These are phyloP conservation scores for Noccaea caerulescens DNA, from an alignment of 345 rosid species.

Conservation along the genomic window DNA sequence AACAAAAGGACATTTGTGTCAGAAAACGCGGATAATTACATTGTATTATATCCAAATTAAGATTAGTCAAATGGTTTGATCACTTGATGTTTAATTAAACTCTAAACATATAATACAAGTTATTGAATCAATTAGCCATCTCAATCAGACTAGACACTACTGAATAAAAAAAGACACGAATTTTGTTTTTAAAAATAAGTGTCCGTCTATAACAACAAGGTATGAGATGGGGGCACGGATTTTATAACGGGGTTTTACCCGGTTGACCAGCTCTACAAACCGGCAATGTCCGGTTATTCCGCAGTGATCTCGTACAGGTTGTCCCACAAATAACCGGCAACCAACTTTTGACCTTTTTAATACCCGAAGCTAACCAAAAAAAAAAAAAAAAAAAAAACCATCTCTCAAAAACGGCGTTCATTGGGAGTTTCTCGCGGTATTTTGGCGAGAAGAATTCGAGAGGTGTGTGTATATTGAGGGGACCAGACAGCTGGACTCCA, in stretches of 20 bases:
- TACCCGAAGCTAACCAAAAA: constrained; percentile 19
- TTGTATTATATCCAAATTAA: too few species aligned
- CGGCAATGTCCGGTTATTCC: constrained; percentile 51
- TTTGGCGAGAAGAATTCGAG: constrained; percentile 24
- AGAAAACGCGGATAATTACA: too few species aligned
- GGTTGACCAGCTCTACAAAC: constrained; percentile 39
- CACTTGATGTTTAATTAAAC: background rate
- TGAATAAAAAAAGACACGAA: background rate
- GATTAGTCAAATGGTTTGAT: too few species aligned
- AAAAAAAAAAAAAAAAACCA: background rate
- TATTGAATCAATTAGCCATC: constrained; percentile 12
- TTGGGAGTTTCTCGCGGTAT: constrained; percentile 10
- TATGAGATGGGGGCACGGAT: constrained; percentile 33
- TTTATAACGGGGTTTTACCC: constrained; percentile 36
- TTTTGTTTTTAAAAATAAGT: background rate
- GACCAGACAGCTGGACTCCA: constrained; percentile 53
- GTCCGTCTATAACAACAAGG: constrained; percentile 22
- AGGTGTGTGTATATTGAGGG: constrained; percentile 7
- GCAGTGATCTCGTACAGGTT: constrained; percentile 44
- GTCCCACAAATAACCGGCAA: constrained; percentile 59
- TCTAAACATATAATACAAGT: background rate
- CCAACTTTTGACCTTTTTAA: constrained; percentile 12
- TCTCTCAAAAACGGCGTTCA: constrained; percentile 27
- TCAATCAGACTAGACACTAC: constrained; percentile 11
- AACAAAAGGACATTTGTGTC: too few species aligned